These are phyloP conservation scores for Penicillium sp. DNA, from an alignment of 2,329 filamentous ascomycete species.

Conservation along the genomic window DNA sequence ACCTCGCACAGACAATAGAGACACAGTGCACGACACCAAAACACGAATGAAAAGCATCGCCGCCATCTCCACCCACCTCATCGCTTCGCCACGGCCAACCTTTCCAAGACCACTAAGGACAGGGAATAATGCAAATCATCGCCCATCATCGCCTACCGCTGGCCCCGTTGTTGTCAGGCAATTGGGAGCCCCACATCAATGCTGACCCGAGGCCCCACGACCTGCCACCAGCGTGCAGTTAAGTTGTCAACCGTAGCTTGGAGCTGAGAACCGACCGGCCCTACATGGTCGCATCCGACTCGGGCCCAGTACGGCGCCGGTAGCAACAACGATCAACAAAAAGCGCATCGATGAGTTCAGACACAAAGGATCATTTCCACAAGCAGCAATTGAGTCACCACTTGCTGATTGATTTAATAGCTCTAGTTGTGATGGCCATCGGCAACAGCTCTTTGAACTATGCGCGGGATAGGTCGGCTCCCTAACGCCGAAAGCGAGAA, in stretches of 20 bases:
- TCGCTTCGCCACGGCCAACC: neutral
- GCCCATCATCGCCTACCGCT: neutral
- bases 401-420: too few species aligned
- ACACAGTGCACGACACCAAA: neutral
- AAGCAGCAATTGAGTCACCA: neutral
- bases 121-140: neutral
- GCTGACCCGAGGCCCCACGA: neutral
- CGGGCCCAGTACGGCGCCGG: constrained; percentile 16
- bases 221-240: constrained; percentile 2
- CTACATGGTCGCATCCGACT: constrained; percentile 24
- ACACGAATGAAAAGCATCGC: neutral
- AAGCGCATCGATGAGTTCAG: constrained; percentile 10
- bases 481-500: too few species aligned
- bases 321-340: neutral
- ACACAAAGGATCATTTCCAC: neutral
- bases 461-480: too few species aligned
- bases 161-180: neutral
- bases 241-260: neutral
- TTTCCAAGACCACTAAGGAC: neutral
- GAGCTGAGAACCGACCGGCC: constrained; percentile 21
- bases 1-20: constrained; percentile 2
- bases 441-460: too few species aligned
- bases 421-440: neutral
- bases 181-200: neutral
- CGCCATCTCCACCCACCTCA: neutral